phyloP scores from a whole-genome alignment of 23 red algal species.

The Chondrus crispus region DNA sequence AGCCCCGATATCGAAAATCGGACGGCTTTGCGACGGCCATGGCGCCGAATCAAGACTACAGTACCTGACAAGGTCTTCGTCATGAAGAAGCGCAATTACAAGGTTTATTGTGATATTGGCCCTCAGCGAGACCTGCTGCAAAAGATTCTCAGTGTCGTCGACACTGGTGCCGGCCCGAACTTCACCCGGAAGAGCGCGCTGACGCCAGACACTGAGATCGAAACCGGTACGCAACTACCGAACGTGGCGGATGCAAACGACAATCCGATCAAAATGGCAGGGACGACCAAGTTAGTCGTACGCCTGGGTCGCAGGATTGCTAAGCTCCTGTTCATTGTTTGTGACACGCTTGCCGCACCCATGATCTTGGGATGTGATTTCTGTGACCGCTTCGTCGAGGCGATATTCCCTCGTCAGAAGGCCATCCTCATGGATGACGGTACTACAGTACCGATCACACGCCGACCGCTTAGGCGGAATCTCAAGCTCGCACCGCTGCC shows the following conservation, averaged over 20 bases:
- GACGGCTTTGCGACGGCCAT: no score
- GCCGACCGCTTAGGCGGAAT: neutral
- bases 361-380: constrained; percentile 16
- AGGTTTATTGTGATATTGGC: constrained; percentile 11
- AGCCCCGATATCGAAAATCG: no score
- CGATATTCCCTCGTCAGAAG: neutral
- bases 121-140: neutral
- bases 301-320: neutral
- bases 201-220: neutral
- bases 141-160: neutral
- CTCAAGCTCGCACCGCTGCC: no score
- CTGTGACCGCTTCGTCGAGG: constrained; percentile 13
- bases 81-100: constrained; percentile 14
- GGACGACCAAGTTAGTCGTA: neutral
- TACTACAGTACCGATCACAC: neutral
- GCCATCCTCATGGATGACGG: neutral
- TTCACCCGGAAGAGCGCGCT: neutral
- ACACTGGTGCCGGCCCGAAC: neutral
- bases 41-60: no score
- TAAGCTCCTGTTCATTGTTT: neutral
- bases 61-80: no score
- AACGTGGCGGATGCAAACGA: constrained; percentile 8
- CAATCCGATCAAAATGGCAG: neutral
- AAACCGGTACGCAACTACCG: neutral
- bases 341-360: neutral